Evolutionary conservation across 2,329 filamentous ascomycete genomes (phyloP).

Genomic region (Macrophomina phaseolina): DNA sequence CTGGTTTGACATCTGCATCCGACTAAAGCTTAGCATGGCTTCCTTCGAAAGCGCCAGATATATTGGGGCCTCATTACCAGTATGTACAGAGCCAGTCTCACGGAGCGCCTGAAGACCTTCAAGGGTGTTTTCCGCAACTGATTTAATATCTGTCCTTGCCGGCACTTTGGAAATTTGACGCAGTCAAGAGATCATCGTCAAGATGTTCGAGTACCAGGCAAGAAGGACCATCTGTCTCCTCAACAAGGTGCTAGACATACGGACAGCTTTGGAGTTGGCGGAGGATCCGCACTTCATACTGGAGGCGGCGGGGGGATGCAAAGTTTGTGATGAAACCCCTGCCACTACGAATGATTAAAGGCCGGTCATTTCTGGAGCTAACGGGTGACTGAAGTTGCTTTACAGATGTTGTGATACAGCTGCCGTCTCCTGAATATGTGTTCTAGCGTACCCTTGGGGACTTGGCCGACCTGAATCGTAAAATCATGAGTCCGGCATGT

Average conservation of each 20-base stretch:
- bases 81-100: not conserved
- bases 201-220: not conserved
- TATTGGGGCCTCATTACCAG: not conserved
- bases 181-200: not conserved
- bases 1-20: not conserved
- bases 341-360: not conserved
- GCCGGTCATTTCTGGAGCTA: not conserved
- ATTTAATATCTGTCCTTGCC: not conserved
- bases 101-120: not conserved
- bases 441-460: not conserved
- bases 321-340: not conserved
- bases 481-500: too few relatives aligned
- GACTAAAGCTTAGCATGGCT: not conserved
- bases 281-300: not conserved
- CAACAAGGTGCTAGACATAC: not conserved
- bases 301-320: not conserved
- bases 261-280: not conserved
- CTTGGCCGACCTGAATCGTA: slow-evolving; percentile 15
- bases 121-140: not conserved
- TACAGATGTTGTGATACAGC: not conserved
- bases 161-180: not conserved
- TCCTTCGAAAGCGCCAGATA: not conserved
- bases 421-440: not conserved
- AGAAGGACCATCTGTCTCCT: not conserved
- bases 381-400: not conserved